These are phyloP conservation scores for Eudorina sp. DNA, from an alignment of 139 green algal genomes.

Conservation along the genomic window DNA sequence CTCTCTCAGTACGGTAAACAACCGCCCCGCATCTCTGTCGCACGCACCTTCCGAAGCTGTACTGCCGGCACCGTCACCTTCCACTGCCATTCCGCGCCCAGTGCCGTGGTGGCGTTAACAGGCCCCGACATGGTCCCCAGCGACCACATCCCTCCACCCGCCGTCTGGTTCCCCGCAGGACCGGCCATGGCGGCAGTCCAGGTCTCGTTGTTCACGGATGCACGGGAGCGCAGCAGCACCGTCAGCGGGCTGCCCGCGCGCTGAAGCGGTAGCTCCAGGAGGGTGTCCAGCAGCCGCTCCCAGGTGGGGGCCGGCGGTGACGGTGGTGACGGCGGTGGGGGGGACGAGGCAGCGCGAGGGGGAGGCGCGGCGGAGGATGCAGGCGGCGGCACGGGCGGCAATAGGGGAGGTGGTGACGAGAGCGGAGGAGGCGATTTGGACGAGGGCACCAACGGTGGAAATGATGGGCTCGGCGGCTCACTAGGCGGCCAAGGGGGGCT, in stretches of 20 bases:
- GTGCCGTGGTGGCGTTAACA: neutral
- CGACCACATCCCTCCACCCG: neutral
- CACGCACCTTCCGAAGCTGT: neutral
- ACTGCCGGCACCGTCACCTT: neutral
- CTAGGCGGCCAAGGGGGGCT: neutral
- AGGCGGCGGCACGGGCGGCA: neutral
- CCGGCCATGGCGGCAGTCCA: neutral
- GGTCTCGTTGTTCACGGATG: neutral
- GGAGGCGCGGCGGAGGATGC: neutral
- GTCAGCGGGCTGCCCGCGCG: neutral
- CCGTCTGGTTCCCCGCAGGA: neutral
- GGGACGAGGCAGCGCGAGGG: neutral
- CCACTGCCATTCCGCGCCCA: conserved; percentile 19
- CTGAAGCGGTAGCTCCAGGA: neutral
- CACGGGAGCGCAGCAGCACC: conserved; percentile 5
- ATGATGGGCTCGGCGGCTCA: neutral
- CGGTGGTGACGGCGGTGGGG: neutral
- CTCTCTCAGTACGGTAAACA: neutral
- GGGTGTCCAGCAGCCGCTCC: conserved; percentile 1
- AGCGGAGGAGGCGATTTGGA: neutral
- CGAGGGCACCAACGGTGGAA: neutral
- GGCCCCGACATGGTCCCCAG: neutral
- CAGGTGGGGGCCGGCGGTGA: neutral
- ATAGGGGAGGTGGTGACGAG: neutral
- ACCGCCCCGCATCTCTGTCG: no score